phyloP scores from a whole-genome alignment of 805 yeast genomes.

The Cyberlindnera bimundalis region DNA sequence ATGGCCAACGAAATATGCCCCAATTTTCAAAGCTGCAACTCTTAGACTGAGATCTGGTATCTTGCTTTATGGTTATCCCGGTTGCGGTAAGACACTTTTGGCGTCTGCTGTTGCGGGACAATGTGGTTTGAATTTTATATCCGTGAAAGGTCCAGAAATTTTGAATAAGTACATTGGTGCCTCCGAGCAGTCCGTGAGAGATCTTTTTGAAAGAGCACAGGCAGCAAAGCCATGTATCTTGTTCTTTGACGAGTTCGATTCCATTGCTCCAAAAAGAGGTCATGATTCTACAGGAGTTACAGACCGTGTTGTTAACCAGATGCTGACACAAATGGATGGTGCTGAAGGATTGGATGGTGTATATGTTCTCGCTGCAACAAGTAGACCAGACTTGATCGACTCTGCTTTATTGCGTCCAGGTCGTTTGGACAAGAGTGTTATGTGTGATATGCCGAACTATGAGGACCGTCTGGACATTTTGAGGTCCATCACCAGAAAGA shows the following conservation, averaged over 20 bases:
- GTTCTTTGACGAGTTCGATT: conserved; percentile 94
- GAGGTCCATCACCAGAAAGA: conserved; percentile 51
- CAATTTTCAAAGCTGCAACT: conserved; percentile 88
- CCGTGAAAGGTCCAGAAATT: conserved; percentile 94
- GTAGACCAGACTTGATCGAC: conserved; percentile 93
- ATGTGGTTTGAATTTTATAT: conserved; percentile 89
- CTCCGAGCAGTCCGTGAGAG: conserved; percentile 91
- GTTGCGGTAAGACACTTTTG: conserved; percentile 91
- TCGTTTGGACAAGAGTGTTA: conserved; percentile 84
- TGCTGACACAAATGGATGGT: conserved; percentile 98
- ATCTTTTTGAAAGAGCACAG: conserved; percentile 88
- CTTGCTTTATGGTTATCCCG: conserved; percentile 91
- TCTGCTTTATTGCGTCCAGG: conserved; percentile 95
- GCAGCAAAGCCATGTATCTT: conserved; percentile 92
- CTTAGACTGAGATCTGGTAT: conserved; percentile 86
- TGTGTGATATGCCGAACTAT: conserved; percentile 80
- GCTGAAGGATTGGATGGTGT: conserved; percentile 98
- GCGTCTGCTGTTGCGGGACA: conserved; percentile 94
- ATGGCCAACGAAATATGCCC: conserved; percentile 97
- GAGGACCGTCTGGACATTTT: conserved; percentile 76
- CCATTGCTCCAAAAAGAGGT: conserved; percentile 97
- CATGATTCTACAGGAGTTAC: conserved; percentile 98
- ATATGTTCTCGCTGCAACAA: conserved; percentile 92
- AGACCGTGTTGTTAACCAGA: conserved; percentile 94
- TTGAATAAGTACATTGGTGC: conserved; percentile 96